These are phyloP conservation scores for Poa pratensis DNA, from an alignment of 176 grass and related monocot genomes.

Conservation along the genomic window DNA sequence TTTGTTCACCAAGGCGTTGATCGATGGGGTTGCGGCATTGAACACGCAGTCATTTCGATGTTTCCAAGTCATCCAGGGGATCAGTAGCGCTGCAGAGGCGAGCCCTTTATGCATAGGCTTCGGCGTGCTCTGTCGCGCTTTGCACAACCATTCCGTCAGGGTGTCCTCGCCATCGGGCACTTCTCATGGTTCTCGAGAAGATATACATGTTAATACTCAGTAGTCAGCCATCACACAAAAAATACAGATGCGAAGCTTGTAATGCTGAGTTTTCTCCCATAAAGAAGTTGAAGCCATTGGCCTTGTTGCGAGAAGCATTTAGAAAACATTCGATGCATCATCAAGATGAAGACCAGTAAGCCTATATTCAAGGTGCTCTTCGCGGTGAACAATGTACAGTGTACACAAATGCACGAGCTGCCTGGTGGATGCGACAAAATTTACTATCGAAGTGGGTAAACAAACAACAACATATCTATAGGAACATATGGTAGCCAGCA, in stretches of 20 bases:
- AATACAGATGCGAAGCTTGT: constrained; percentile 7
- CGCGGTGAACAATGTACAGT: background rate
- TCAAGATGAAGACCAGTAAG: background rate
- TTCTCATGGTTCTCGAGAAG: background rate
- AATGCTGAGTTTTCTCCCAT: background rate
- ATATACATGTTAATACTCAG: background rate
- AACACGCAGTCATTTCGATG: no score
- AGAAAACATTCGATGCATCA: background rate
- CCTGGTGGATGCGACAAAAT: background rate
- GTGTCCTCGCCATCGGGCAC: no score
- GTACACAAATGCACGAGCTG: constrained; percentile 10
- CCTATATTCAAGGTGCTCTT: background rate
- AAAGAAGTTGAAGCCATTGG: background rate
- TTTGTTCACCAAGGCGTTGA: no score
- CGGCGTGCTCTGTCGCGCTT: no score
- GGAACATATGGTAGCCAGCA: constrained; percentile 16
- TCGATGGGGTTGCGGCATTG: no score
- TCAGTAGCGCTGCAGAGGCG: no score
- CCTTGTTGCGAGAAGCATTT: background rate
- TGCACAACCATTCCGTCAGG: no score
- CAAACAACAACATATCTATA: background rate
- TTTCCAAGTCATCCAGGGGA: no score
- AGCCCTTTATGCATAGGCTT: no score
- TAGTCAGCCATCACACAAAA: background rate
- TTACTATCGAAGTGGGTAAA: background rate